Evolutionary conservation across 176 grass and related monocot genomes (phyloP).

Genomic region (Sorghum bicolor): DNA sequence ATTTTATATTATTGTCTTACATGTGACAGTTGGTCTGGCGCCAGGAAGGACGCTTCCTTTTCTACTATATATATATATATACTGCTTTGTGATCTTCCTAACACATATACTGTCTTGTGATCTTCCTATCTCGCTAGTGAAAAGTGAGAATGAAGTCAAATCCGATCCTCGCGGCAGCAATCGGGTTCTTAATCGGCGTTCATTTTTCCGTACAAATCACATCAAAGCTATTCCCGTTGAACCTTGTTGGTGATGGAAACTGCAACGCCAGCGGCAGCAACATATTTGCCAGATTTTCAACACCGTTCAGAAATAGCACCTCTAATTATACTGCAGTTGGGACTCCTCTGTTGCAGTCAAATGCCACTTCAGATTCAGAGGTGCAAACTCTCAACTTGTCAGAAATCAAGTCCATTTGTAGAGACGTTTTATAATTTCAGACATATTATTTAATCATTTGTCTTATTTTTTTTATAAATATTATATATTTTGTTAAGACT

Average conservation of each 20-base stretch:
- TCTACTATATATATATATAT: no score
- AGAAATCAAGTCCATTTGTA: neutral
- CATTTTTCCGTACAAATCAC: neutral
- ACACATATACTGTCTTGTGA: no score
- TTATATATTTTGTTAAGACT: no score
- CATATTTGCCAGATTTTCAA: neutral
- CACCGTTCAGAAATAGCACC: neutral
- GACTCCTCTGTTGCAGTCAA: neutral
- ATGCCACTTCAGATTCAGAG: conserved; percentile 13
- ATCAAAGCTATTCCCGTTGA: neutral
- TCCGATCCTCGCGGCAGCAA: neutral
- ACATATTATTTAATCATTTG: no score
- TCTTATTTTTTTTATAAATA: no score
- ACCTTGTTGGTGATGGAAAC: neutral
- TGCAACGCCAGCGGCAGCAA: neutral
- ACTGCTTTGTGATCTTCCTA: no score
- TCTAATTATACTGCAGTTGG: neutral
- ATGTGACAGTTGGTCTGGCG: no score
- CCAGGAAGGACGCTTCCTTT: no score
- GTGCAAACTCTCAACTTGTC: neutral
- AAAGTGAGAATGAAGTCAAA: neutral
- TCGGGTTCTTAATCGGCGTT: conserved; percentile 3
- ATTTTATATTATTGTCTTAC: no score
- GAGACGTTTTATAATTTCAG: no score
- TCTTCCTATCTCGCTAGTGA: neutral